phyloP scores from a whole-genome alignment of 2,329 filamentous ascomycete species.

The Xylaria sp. region DNA sequence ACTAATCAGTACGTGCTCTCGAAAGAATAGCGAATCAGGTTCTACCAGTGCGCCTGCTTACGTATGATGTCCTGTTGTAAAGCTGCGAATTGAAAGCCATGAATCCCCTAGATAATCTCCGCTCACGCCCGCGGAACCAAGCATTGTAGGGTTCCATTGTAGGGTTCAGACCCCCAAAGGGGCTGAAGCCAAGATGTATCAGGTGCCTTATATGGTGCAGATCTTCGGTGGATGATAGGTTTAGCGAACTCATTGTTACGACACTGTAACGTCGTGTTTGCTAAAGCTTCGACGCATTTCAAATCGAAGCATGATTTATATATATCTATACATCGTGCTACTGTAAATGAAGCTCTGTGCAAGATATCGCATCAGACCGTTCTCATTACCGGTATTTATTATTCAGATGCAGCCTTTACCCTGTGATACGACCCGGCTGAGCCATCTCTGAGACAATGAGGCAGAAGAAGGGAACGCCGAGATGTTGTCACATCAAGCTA shows the following conservation, averaged over 20 bases:
- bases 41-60: background rate
- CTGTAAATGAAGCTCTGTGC: background rate
- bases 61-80: slow-evolving; percentile 1
- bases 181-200: slow-evolving; percentile 5
- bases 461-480: background rate
- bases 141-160: background rate
- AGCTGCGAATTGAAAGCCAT: background rate
- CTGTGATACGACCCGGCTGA: background rate
- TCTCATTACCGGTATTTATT: background rate
- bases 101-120: background rate
- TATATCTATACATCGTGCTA: background rate
- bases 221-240: slow-evolving; percentile 4
- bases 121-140: background rate
- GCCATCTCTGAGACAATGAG: background rate
- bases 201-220: background rate
- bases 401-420: background rate
- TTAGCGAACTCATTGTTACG: background rate
- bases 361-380: background rate
- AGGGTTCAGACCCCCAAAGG: background rate
- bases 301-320: background rate
- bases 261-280: background rate
- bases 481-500: background rate
- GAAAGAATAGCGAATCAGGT: background rate
- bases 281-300: background rate
- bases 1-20: background rate